These are phyloP conservation scores for Crithidia expoeki DNA, from an alignment of 208 protist genomes.

Conservation along the genomic window DNA sequence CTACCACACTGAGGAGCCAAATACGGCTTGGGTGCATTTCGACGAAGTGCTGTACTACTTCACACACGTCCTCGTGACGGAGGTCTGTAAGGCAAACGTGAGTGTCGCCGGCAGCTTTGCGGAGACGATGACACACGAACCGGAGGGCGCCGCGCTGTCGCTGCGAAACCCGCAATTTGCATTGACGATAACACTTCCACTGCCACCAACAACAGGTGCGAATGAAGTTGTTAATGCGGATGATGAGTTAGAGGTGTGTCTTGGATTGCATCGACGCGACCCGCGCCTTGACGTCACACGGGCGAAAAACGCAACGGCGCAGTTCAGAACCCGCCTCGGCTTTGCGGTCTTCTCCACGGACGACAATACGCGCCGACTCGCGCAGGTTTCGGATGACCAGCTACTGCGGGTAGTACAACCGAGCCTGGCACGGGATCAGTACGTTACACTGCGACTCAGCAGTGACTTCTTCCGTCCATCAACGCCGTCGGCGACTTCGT, in stretches of 20 bases:
- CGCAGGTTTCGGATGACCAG: slow-evolving; percentile 40
- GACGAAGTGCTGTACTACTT: slow-evolving; percentile 91
- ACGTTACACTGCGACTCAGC: slow-evolving; percentile 28
- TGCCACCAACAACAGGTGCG: not conserved
- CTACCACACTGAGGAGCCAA: slow-evolving; percentile 19
- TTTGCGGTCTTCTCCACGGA: slow-evolving; percentile 57
- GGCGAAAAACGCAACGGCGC: slow-evolving; percentile 44
- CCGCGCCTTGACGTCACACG: slow-evolving; percentile 68
- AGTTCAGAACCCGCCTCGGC: slow-evolving; percentile 59
- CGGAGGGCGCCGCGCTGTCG: slow-evolving; percentile 17
- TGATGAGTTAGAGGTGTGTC: slow-evolving; percentile 38
- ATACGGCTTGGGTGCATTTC: slow-evolving; percentile 76
- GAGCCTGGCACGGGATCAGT: slow-evolving; percentile 33
- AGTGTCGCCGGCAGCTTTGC: slow-evolving; percentile 38
- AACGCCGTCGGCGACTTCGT: not conserved
- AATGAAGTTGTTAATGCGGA: not conserved
- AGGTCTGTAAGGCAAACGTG: slow-evolving; percentile 31
- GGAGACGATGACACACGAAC: slow-evolving; percentile 21
- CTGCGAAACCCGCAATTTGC: slow-evolving; percentile 64
- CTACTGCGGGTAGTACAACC: slow-evolving; percentile 36
- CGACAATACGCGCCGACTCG: slow-evolving; percentile 61
- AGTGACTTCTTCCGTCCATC: not conserved
- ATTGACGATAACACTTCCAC: slow-evolving; percentile 16
- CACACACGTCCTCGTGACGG: slow-evolving; percentile 69
- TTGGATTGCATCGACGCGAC: slow-evolving; percentile 81